These are phyloP conservation scores for Astraeus odoratus DNA, from an alignment of 768 basidiomycete species.

Conservation along the genomic window DNA sequence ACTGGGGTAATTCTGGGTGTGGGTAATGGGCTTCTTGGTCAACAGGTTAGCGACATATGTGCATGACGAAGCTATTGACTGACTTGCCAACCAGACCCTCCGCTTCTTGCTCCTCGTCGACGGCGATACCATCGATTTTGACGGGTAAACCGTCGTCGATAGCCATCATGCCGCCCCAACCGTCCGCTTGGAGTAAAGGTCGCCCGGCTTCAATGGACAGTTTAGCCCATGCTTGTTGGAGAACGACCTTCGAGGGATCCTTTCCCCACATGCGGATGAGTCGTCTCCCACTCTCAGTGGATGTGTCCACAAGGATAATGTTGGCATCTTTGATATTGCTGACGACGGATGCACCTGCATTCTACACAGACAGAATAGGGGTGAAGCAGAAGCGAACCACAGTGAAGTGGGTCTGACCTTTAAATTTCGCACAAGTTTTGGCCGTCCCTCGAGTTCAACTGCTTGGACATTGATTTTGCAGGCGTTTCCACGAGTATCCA, in stretches of 20 bases:
- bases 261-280: conserved; percentile 55
- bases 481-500: conserved; percentile 33
- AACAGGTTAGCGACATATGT: conserved; percentile 10
- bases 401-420: conserved; percentile 31
- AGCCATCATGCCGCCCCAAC: conserved; percentile 43
- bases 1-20: conserved; percentile 56
- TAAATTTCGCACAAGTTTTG: conserved; percentile 44
- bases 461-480: conserved; percentile 54
- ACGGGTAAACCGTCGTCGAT: conserved; percentile 28
- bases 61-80: conserved; percentile 21
- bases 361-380: conserved; percentile 30
- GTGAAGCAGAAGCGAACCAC: neutral
- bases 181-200: conserved; percentile 40
- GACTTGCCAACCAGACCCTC: conserved; percentile 37
- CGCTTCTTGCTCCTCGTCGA: conserved; percentile 35
- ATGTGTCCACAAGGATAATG: conserved; percentile 54
- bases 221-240: conserved; percentile 48
- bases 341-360: conserved; percentile 47
- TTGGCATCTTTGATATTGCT: conserved; percentile 45
- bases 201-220: conserved; percentile 37
- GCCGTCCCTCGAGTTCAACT: conserved; percentile 41
- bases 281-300: conserved; percentile 42
- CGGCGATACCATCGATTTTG: conserved; percentile 25
- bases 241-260: conserved; percentile 41
- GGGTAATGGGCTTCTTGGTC: conserved; percentile 51